Conservation (phyloP, 108 stramenopile species). For the Parmales sp. region DNA sequence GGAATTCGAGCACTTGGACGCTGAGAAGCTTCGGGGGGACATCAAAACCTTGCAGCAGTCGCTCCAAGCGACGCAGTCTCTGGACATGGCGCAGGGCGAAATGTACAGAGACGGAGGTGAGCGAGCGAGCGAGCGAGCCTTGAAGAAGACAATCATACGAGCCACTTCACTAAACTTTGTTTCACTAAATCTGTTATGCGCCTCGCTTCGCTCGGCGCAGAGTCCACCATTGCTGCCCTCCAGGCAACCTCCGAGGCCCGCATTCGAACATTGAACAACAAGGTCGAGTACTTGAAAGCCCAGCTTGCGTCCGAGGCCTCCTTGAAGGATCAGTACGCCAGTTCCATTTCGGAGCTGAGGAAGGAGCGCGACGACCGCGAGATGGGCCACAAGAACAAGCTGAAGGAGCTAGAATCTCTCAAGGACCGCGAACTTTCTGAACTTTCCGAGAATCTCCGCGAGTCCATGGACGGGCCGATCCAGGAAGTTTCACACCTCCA, state of each 20-base stretch:
- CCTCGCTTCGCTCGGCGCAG: too few species aligned
- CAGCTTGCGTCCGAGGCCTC: conserved; percentile 34
- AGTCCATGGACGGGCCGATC: conserved; percentile 21
- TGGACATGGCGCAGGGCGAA: conserved; percentile 3
- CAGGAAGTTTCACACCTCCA: conserved; percentile 18
- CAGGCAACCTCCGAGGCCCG: conserved; percentile 22
- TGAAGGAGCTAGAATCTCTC: conserved; percentile 18
- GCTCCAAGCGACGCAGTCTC: conserved; percentile 1
- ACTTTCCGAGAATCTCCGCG: conserved; percentile 23
- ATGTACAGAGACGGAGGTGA: conserved; percentile 5
- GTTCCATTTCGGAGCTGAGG: not conserved
- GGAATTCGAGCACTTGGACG: not conserved
- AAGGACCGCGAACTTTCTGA: conserved; percentile 7
- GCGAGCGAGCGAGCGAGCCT: too few species aligned
- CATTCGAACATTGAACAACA: conserved; percentile 35
- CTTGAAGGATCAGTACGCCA: conserved; percentile 23
- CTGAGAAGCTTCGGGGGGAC: conserved; percentile 4
- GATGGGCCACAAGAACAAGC: conserved; percentile 2
- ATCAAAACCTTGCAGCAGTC: conserved; percentile 7
- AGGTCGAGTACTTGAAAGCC: conserved; percentile 30
- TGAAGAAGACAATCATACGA: too few species aligned
- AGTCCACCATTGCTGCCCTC: conserved; percentile 6
- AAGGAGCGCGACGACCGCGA: conserved; percentile 2
- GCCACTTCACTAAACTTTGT: too few species aligned
- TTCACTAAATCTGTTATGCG: too few species aligned